phyloP scores from a whole-genome alignment of 2,329 filamentous ascomycete genomes.

The Stagonosporopsis cucurbitacearum region DNA sequence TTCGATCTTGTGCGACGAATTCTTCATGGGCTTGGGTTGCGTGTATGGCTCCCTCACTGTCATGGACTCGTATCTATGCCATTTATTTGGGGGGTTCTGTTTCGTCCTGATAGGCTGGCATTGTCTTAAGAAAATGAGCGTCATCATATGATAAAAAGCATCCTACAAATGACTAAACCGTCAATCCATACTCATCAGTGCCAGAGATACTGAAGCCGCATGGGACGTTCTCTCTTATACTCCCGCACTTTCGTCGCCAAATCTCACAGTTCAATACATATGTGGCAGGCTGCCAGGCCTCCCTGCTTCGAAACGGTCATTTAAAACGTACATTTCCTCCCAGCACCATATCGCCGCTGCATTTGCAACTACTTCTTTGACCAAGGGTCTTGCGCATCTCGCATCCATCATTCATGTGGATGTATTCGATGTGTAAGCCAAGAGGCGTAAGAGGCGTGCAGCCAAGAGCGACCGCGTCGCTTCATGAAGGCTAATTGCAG shows the following conservation, averaged over 20 bases:
- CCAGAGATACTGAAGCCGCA: neutral
- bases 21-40: neutral
- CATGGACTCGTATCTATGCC: neutral
- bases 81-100: neutral
- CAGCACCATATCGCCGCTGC: no score
- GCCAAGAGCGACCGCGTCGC: slow-evolving; percentile 9
- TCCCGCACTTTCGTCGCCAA: slow-evolving; percentile 6
- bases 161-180: neutral
- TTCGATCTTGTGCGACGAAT: neutral
- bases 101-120: neutral
- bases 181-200: neutral
- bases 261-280: neutral
- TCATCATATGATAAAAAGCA: neutral
- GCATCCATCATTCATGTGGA: neutral
- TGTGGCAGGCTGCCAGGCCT: slow-evolving; percentile 7
- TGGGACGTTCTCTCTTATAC: neutral
- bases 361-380: no score
- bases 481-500: slow-evolving; percentile 6
- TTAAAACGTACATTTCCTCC: neutral
- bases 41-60: neutral
- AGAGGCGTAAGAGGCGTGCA: slow-evolving; percentile 1
- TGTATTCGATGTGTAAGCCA: slow-evolving; percentile 1
- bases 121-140: neutral
- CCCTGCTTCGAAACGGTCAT: neutral
- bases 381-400: neutral